Evolutionary conservation across 441 rosid species (phyloP), one percentile per base, ranked within the genome.

Genomic region (Erodium moschatum): DNA sequence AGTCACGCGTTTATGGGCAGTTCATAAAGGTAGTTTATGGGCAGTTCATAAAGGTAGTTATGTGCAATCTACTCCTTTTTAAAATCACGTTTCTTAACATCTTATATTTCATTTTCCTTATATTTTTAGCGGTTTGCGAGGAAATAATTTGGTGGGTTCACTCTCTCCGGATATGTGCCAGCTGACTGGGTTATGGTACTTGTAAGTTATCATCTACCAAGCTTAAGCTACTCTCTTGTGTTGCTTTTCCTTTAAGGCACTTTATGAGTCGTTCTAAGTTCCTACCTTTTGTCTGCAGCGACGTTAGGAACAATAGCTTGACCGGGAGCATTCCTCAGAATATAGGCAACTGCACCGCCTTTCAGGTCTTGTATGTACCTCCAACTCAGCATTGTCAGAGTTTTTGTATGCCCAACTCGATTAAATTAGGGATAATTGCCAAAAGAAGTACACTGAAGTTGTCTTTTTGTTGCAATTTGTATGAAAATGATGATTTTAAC

Each of bases 301-400:
- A 94, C 77, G 95, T 94, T 66, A 84, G 97, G 73, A 96, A 89
- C 78, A 94, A 94, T 71, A 85, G 89, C 62, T 81, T 94, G 16
- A 82, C 90, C 35, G 99, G 97, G 35, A 78, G 78, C 0, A 88
- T 94, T 33, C 99, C 99, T 0, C 89, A 85, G 5, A 87, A 71
- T 78, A 87, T 94, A 48, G 99, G 99, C 20, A 94, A 94, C 61
- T 94, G 97, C 74, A 90, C 98, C 18, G 87, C 97, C 78, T 93
- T 87, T 27, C 91, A 90, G 77, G 89, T 93, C 74, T 64, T 93
- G 98, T 93, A 89, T 13, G 92, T 78, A 19, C 6, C 6, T 0
- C 0, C 35, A 2, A 9, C 15, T 3, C 20, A 2, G 16, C 7
- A 11, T 2, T 27, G 64, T 7, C 27, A 3, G 18, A 13, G 33